Percentiles rank a stretch among this genome's conserved stretches.
Evolutionary conservation across 129 eudicot genomes (phyloP).

Genomic region (Centrapalus pauciflorus): DNA sequence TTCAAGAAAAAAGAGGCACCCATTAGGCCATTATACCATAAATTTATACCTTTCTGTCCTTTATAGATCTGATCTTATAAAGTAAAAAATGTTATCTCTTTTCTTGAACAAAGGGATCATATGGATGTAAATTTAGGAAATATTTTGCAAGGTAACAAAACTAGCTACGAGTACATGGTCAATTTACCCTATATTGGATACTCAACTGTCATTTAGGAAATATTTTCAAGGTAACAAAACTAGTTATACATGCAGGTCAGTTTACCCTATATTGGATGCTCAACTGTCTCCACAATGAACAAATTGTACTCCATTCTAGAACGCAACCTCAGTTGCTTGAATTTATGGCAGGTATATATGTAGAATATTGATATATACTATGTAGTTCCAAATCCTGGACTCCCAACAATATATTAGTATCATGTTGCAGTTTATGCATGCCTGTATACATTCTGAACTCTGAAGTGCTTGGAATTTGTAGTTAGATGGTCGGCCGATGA

Average conservation of each 20-base stretch:
- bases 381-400: neutral
- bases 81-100: neutral
- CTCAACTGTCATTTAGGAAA: slow-evolving; percentile 30
- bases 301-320: slow-evolving; percentile 62
- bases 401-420: neutral
- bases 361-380: neutral
- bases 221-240: neutral
- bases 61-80: slow-evolving; percentile 9
- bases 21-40: neutral
- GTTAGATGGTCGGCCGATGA: slow-evolving; percentile 99
- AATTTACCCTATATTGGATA: slow-evolving; percentile 76
- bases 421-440: neutral
- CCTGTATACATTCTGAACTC: neutral
- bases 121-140: neutral
- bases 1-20: neutral
- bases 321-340: slow-evolving; percentile 48
- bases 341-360: slow-evolving; percentile 83
- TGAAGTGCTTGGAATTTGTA: slow-evolving; percentile 17
- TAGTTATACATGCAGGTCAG: slow-evolving; percentile 61
- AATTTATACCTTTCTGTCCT: too few relatives aligned
- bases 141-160: neutral
- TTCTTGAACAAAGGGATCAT: neutral
- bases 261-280: slow-evolving; percentile 64
- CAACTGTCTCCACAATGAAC: slow-evolving; percentile 57
- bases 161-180: slow-evolving; percentile 54